phyloP scores from a whole-genome alignment of 257 asterid species.

The Mentha longifolia region DNA sequence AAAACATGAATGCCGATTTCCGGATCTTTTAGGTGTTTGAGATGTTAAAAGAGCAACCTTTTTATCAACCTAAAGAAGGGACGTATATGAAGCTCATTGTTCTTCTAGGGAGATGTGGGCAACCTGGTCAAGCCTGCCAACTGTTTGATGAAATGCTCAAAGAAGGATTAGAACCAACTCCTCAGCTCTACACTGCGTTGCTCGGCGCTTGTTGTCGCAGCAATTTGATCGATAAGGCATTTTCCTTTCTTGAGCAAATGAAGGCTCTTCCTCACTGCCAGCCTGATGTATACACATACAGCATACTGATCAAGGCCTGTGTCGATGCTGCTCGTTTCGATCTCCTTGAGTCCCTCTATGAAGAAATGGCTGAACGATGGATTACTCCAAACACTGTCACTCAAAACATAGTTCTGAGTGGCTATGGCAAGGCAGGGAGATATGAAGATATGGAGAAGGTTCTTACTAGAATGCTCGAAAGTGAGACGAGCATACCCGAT shows the following conservation, averaged over 20 bases:
- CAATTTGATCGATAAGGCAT: conserved; percentile 72
- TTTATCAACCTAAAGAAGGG: conserved; percentile 87
- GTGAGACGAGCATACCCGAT: conserved; percentile 65
- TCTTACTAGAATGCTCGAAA: conserved; percentile 67
- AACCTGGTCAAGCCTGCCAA: conserved; percentile 74
- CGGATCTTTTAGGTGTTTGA: conserved; percentile 64
- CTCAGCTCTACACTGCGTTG: conserved; percentile 79
- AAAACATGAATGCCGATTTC: not conserved
- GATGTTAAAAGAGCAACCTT: conserved; percentile 78
- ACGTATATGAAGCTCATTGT: conserved; percentile 88
- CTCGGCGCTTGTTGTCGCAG: conserved; percentile 78
- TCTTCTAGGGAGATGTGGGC: conserved; percentile 88
- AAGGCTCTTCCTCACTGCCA: conserved; percentile 71
- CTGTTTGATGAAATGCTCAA: conserved; percentile 81
- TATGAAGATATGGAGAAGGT: conserved; percentile 88
- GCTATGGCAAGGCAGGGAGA: conserved; percentile 83
- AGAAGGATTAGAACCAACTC: conserved; percentile 75
- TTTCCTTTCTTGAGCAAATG: conserved; percentile 66
- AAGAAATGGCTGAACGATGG: conserved; percentile 60
- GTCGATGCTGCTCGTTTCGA: conserved; percentile 66
- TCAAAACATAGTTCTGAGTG: conserved; percentile 82
- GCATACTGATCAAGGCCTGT: conserved; percentile 85
- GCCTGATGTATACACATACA: conserved; percentile 86
- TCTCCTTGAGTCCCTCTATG: conserved; percentile 72
- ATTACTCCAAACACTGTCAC: conserved; percentile 89